Evolutionary conservation across 208 protist species (phyloP), one percentile per base, ranked within the genome.

Genomic region (Wallacemonas sp.): DNA sequence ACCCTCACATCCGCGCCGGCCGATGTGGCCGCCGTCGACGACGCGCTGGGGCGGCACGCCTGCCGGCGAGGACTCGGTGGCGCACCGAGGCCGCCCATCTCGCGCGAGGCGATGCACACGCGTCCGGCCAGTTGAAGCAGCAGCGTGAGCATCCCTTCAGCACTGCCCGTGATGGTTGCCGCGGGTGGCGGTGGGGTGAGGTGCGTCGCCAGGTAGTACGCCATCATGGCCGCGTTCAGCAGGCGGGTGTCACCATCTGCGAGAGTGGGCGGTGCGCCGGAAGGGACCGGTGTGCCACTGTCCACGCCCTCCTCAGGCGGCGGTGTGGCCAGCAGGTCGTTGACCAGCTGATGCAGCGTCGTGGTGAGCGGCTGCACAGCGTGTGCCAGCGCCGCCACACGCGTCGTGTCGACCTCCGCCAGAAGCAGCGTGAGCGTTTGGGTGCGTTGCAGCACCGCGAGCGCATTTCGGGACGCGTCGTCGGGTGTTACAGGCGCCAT

Each of bases 71-170:
- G 52, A 25, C 31, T 59, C 16, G 52, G 52, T 20, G 52, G 52
- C 3, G 52, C 52, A 7, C 52, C 52, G 4, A 59, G 52, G 11
- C 4, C 32, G n/a, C 52, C 52, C 26, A 25, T 0, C 31, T 49
- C 57, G 16, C 38, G 38, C 18, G 57, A 64, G 5, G 42, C 65
- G 41, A 61, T 28, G 28, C 65, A 52, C 29, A 85, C 55, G 28
- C 74, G 69, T 32, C 74, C 55, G 10, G 82, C 82, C 5, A 87
- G 65, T 12, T 67, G 75, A 18, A 87, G 42, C 31, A 87, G 64
- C 16, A 74, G 29, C 16, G 50, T 45, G 12, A 87, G 75, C 72
- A 87, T 82, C 12, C 11, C 45, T 18, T 31, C 32, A 8, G 8
- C 38, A 28, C 36, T 41, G 36, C 36, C 36, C 7, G 36, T 14